Evolutionary conservation across 2,329 filamentous ascomycete genomes (phyloP), one percentile per base, ranked within the genome.

Genomic region (Botryotinia narcissicola): DNA sequence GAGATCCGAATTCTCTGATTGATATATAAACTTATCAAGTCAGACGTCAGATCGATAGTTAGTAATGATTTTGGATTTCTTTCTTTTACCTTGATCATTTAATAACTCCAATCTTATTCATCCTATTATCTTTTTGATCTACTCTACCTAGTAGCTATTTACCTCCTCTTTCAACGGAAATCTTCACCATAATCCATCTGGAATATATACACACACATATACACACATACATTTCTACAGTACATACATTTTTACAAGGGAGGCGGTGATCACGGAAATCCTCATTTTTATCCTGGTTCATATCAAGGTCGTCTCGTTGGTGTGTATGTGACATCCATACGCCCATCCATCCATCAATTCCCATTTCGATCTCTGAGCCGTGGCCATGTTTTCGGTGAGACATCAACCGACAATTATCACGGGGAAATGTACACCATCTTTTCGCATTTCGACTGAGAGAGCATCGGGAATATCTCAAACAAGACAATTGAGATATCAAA

Each of bases 301-400:
- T 10, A 29, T 51, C 40, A 40, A 44, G 25, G 37, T 62, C 60
- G 37, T 42, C 37, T n/a, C 37, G 22, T 40, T n/a, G 22, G 57
- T 60, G n/a, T 29, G 8, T 44, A 63, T 57, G 51, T 57, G n/a
- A 54, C 51, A 29, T 61, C 29, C 29, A 25, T 60, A 22, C 32
- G 4, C 35, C 57, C 57, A 12, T 59, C 32, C 57, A 10, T 48
- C 48, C 63, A 51, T 67, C 63, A 40, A 37, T 51, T 16, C 42
- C 40, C 46, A 70, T 60, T 25, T 29, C 54, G 42, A 46, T 60
- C 25, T 29, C 54, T 18, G 29, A 61, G 46, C n/a, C n/a, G 4
- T 35, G 20, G 46, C 60, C 61, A 67, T 72, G 70, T 67, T 67
- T 44, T 72, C 60, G 20, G 46, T 54, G 46, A 67, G 46, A 72